These are phyloP conservation scores for Leucocoprinus leucothites DNA, from an alignment of 768 basidiomycete species.

Conservation along the genomic window DNA sequence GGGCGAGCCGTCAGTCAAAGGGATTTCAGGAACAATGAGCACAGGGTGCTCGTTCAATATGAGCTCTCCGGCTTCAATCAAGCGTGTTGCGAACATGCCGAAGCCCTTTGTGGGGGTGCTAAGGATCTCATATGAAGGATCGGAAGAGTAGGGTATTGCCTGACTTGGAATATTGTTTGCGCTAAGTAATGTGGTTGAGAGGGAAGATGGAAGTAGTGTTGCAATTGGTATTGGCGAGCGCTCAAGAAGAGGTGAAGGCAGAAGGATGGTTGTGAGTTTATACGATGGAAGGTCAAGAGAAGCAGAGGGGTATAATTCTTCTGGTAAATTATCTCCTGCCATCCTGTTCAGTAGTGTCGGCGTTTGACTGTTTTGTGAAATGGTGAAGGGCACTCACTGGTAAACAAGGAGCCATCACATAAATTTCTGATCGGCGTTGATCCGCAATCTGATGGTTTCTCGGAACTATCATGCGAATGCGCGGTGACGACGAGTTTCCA, in stretches of 20 bases:
- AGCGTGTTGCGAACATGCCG: slow-evolving; percentile 34
- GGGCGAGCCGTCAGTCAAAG: slow-evolving; percentile 23
- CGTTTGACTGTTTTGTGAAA: too few species aligned
- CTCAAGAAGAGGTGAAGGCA: slow-evolving; percentile 3
- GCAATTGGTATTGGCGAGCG: slow-evolving; percentile 4
- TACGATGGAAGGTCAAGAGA: not conserved
- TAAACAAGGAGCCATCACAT: too few species aligned
- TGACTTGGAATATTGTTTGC: not conserved
- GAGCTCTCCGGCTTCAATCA: slow-evolving; percentile 29
- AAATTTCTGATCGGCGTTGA: too few species aligned
- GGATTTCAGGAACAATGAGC: slow-evolving; percentile 32
- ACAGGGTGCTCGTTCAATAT: slow-evolving; percentile 39
- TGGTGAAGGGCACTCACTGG: too few species aligned
- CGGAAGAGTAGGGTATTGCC: slow-evolving; percentile 6
- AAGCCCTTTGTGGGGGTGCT: slow-evolving; percentile 29
- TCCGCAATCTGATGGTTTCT: too few species aligned
- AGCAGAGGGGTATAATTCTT: not conserved
- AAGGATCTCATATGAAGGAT: slow-evolving; percentile 21
- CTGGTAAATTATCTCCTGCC: too few species aligned
- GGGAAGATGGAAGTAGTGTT: not conserved
- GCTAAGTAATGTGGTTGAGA: not conserved
- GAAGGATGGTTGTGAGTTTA: slow-evolving; percentile 7
- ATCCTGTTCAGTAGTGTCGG: too few species aligned
- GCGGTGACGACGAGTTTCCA: too few species aligned
- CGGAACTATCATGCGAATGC: too few species aligned